phyloP scores from a whole-genome alignment of 306 rosid genomes.

The Canavalia ensiformis region DNA sequence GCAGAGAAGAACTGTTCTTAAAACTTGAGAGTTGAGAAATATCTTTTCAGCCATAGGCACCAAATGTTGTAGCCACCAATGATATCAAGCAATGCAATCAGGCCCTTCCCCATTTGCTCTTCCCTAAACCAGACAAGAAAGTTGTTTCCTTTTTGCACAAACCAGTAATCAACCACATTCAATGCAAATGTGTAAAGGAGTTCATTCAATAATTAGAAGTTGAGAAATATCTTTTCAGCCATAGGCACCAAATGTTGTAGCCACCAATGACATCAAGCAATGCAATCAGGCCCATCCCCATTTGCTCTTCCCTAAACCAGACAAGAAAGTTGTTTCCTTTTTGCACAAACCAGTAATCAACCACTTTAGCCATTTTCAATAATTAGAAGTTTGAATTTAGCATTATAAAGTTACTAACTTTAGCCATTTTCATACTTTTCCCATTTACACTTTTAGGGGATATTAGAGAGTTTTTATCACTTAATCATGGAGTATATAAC shows the following conservation, averaged over 20 bases:
- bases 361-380: neutral
- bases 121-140: neutral
- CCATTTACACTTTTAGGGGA: neutral
- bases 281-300: slow-evolving; percentile 1
- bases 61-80: slow-evolving; percentile 30
- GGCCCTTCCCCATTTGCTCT: slow-evolving; percentile 15
- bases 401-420: neutral
- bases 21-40: neutral
- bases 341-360: slow-evolving; percentile 16
- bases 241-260: slow-evolving; percentile 15
- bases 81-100: neutral
- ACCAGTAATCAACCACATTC: slow-evolving; percentile 11
- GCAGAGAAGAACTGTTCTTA: neutral
- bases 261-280: slow-evolving; percentile 18
- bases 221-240: neutral
- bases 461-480: neutral
- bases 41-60: neutral
- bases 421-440: slow-evolving; percentile 22
- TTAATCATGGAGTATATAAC: slow-evolving; percentile 14
- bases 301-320: slow-evolving; percentile 1
- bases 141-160: neutral
- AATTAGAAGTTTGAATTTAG: neutral
- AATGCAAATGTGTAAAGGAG: no score
- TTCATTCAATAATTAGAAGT: neutral
- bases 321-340: neutral